These are phyloP conservation scores for Diplodia intermedia DNA, from an alignment of 2,329 filamentous ascomycete genomes.

Conservation along the genomic window DNA sequence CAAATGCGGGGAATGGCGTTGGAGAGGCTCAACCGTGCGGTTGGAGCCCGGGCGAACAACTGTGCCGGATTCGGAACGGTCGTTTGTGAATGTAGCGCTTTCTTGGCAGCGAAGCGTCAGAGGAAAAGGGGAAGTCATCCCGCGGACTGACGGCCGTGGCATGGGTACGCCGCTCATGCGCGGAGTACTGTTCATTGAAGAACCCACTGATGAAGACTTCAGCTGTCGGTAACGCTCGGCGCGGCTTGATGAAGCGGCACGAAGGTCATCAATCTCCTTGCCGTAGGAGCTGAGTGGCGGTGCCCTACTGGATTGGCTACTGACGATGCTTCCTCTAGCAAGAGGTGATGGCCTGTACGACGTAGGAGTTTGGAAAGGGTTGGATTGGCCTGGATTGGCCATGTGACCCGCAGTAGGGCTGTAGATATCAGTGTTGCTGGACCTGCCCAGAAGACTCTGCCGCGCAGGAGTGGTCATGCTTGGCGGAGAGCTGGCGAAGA, in stretches of 20 bases:
- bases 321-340: constrained; percentile 9
- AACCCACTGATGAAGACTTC: background rate
- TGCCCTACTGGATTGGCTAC: constrained; percentile 9
- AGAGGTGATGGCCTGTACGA: background rate
- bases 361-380: background rate
- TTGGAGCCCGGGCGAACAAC: background rate
- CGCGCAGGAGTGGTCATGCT: background rate
- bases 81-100: background rate
- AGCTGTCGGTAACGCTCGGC: constrained; percentile 2
- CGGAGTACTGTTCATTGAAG: background rate
- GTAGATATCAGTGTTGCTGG: background rate
- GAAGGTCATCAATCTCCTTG: constrained; percentile 13
- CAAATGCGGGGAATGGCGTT: constrained; percentile 2
- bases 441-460: background rate
- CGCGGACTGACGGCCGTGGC: constrained; percentile 4
- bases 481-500: constrained; percentile 10
- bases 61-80: background rate
- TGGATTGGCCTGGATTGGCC: background rate
- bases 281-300: constrained; percentile 3
- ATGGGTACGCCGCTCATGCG: background rate
- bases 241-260: constrained; percentile 4
- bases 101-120: constrained; percentile 1
- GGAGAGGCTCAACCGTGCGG: background rate
- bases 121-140: constrained; percentile 5
- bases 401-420: background rate